Conservation (phyloP, 768 basidiomycete species). For the Naematelia encephala region DNA sequence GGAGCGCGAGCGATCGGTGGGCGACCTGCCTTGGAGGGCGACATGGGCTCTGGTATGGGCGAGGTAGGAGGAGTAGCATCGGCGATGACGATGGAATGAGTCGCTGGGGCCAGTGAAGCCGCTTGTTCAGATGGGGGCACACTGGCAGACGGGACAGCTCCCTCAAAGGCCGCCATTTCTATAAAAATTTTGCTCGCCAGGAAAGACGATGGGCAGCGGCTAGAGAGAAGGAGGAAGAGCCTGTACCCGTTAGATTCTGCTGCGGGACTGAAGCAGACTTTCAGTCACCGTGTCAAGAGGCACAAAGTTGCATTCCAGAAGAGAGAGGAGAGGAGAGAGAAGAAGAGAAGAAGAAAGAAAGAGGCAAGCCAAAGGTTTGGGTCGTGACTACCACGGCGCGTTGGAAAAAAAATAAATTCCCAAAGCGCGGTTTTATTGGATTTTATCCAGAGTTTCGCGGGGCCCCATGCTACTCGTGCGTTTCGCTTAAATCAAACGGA, state of each 20-base stretch:
- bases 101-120: slow-evolving; percentile 24
- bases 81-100: slow-evolving; percentile 29
- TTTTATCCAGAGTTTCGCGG: slow-evolving; percentile 3
- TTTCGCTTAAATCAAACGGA: too few species aligned
- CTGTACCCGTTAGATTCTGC: slow-evolving; percentile 7
- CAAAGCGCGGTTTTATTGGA: neutral
- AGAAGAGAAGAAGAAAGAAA: slow-evolving; percentile 13
- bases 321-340: slow-evolving; percentile 16
- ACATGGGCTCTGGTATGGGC: slow-evolving; percentile 13
- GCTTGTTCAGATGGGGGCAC: slow-evolving; percentile 25
- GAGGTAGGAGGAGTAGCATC: slow-evolving; percentile 30
- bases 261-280: neutral
- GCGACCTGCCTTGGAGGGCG: slow-evolving; percentile 9
- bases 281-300: slow-evolving; percentile 3
- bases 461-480: too few species aligned
- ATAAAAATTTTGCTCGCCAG: neutral
- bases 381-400: neutral
- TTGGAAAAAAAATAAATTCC: slow-evolving; percentile 1
- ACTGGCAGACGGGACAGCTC: slow-evolving; percentile 33
- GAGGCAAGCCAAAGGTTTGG: slow-evolving; percentile 12
- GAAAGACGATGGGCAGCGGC: neutral
- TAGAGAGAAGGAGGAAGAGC: neutral
- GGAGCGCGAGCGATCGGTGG: slow-evolving; percentile 7
- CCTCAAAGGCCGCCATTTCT: slow-evolving; percentile 28
- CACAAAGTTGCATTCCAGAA: slow-evolving; percentile 6